Conservation (phyloP, 495 filamentous ascomycete species). For the Daldinia bambusicola region DNA sequence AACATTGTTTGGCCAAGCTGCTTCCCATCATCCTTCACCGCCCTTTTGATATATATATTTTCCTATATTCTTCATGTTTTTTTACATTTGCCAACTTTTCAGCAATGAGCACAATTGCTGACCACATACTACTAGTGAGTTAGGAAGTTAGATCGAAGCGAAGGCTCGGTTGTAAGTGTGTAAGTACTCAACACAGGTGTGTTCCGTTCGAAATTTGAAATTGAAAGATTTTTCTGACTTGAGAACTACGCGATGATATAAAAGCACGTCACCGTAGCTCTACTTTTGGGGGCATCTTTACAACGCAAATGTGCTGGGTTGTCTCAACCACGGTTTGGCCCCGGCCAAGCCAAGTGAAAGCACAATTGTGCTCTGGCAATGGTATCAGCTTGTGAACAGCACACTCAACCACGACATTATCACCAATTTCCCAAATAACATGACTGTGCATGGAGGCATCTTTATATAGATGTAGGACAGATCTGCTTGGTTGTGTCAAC, state of each 20-base stretch:
- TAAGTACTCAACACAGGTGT: conserved; percentile 28
- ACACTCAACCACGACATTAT: background rate
- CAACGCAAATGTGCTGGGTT: background rate
- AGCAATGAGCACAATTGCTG: conserved; percentile 17
- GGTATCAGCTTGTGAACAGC: background rate
- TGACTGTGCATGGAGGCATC: background rate
- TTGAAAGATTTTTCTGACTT: background rate
- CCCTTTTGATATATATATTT: conserved; percentile 31
- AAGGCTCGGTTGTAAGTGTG: background rate
- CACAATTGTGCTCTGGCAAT: conserved; percentile 30
- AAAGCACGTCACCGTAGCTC: background rate
- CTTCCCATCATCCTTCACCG: conserved; percentile 26
- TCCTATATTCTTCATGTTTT: background rate
- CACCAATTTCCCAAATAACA: background rate
- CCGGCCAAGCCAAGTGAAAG: conserved; percentile 11
- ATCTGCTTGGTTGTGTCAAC: background rate
- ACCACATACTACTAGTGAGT: background rate
- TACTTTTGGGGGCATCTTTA: background rate
- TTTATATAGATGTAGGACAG: background rate
- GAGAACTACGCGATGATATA: background rate
- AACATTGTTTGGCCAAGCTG: conserved; percentile 5
- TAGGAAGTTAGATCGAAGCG: background rate
- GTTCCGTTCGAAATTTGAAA: background rate
- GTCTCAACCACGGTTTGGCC: background rate
- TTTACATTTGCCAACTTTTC: background rate